phyloP scores from a whole-genome alignment of 768 basidiomycete species.

The Crassisporium funariophilum region DNA sequence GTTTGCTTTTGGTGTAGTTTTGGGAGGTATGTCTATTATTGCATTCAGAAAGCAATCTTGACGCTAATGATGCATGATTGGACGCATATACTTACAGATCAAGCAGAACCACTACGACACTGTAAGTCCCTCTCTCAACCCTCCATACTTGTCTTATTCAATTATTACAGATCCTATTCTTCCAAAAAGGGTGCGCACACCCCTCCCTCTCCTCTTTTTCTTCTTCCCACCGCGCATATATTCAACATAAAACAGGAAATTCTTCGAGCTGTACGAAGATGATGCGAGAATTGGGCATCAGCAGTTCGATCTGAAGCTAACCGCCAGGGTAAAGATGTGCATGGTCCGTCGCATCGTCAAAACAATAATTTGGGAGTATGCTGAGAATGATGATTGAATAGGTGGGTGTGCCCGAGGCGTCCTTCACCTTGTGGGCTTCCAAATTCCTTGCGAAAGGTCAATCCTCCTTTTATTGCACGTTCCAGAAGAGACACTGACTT shows the following conservation, averaged over 20 bases:
- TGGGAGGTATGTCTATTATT: conserved; percentile 58
- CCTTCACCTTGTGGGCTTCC: conserved; percentile 93
- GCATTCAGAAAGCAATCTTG: not conserved
- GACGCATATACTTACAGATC: conserved; percentile 52
- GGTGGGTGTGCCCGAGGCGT: conserved; percentile 95
- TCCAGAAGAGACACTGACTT: not conserved
- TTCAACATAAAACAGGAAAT: conserved; percentile 54
- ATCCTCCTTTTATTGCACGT: not conserved
- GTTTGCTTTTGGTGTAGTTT: conserved; percentile 45
- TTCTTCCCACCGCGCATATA: not conserved
- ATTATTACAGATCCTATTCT: conserved; percentile 75
- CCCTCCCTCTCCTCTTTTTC: conserved; percentile 3
- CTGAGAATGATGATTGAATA: conserved; percentile 26
- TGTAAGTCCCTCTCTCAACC: conserved; percentile 36
- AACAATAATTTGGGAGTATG: not conserved
- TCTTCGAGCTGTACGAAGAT: conserved; percentile 93
- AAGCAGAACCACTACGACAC: conserved; percentile 98
- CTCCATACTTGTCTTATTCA: conserved; percentile 16
- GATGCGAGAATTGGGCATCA: conserved; percentile 93
- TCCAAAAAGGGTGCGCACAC: conserved; percentile 97
- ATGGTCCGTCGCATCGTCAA: too few species aligned
- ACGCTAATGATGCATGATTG: not conserved
- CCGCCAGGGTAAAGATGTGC: conserved; percentile 94
- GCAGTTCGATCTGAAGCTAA: conserved; percentile 93
- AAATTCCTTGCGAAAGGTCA: conserved; percentile 83